Percentiles rank a stretch among this genome's conserved stretches.
Evolutionary conservation across 495 filamentous ascomycete genomes (phyloP).

Genomic region (Penicillium macrosclerotiorum): DNA sequence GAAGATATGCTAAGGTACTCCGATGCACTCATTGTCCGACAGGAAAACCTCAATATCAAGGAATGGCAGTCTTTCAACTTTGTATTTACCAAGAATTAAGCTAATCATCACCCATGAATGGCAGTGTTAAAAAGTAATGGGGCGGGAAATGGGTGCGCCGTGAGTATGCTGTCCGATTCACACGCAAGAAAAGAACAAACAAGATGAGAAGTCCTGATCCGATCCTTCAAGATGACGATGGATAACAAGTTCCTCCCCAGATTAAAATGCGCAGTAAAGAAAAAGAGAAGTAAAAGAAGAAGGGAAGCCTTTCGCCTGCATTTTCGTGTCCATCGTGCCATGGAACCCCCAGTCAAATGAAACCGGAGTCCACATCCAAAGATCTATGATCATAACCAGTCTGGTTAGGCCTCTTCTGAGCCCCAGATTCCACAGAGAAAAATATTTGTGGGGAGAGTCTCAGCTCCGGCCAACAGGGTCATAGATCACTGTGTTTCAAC

Average conservation of each 20-base stretch:
- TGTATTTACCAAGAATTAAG: conserved; percentile 27
- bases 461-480: too few species aligned
- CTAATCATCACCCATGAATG: conserved; percentile 18
- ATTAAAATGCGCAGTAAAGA: conserved; percentile 10
- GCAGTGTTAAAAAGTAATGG: conserved; percentile 4
- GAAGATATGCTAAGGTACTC: too few species aligned
- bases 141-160: conserved; percentile 25
- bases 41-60: background rate
- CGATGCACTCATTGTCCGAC: background rate
- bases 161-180: conserved; percentile 20
- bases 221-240: too few species aligned
- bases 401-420: background rate
- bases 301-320: conserved; percentile 14
- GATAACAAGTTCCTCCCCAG: conserved; percentile 7
- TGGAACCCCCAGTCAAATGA: conserved; percentile 1
- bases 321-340: conserved; percentile 33
- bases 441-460: conserved; percentile 2
- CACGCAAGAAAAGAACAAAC: conserved; percentile 7
- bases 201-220: conserved; percentile 15
- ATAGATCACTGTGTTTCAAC: too few species aligned
- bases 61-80: conserved; percentile 1
- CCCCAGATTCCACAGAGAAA: background rate
- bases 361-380: conserved; percentile 2
- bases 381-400: conserved; percentile 3
- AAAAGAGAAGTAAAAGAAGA: conserved; percentile 15